A percentile compares a stretch with the other conserved stretches of the same genome.
phyloP scores from a whole-genome alignment of 768 basidiomycete genomes.

The Hygrophorus russula region DNA sequence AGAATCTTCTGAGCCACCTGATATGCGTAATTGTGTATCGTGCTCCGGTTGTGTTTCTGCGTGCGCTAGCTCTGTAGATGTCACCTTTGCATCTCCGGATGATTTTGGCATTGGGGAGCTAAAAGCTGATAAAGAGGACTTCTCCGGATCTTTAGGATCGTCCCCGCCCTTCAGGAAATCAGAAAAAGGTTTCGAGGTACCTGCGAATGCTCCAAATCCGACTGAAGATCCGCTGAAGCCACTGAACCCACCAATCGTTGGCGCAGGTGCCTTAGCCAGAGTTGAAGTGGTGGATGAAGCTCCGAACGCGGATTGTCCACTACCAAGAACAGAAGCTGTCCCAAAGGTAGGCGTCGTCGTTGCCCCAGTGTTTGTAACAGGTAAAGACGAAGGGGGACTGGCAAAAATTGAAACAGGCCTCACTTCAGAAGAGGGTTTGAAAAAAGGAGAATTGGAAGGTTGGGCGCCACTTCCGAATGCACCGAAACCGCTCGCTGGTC shows the following conservation, averaged over 20 bases:
- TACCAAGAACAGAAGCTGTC: slow-evolving; percentile 24
- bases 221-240: slow-evolving; percentile 34
- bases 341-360: slow-evolving; percentile 23
- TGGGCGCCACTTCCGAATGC: slow-evolving; percentile 33
- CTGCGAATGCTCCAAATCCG: slow-evolving; percentile 32
- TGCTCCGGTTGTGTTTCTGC: slow-evolving; percentile 5
- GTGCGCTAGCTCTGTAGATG: no score
- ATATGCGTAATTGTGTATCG: no score
- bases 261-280: slow-evolving; percentile 14
- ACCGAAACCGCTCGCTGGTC: slow-evolving; percentile 32
- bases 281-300: slow-evolving; percentile 11
- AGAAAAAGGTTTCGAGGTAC: slow-evolving; percentile 42
- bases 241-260: slow-evolving; percentile 33
- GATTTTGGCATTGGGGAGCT: no score
- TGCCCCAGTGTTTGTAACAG: slow-evolving; percentile 6
- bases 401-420: slow-evolving; percentile 28
- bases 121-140: not conserved
- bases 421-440: slow-evolving; percentile 25
- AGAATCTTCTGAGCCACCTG: no score
- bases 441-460: slow-evolving; percentile 42
- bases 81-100: not conserved
- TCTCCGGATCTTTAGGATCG: slow-evolving; percentile 15
- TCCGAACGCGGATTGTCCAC: slow-evolving; percentile 21
- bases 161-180: slow-evolving; percentile 41
- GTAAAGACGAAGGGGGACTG: slow-evolving; percentile 8